Evolutionary conservation across 306 rosid species (phyloP), one percentile per base, ranked within the genome.

Genomic region (Datisca glomerata): DNA sequence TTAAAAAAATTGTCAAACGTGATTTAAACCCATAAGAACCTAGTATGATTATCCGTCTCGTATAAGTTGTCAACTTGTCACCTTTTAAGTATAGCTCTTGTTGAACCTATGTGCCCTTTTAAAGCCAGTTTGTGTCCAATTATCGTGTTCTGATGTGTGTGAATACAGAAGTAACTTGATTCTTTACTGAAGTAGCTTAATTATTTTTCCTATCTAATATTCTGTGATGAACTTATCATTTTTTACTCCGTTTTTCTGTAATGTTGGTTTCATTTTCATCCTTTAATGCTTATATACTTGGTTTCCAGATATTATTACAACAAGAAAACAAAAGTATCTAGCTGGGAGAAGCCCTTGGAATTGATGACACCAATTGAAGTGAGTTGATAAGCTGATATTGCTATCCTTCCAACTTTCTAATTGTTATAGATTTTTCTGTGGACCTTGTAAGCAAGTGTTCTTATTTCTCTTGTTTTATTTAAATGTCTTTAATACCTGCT

Each of bases 261-360:
- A 31, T 31, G 3, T 31, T 31, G 12, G 9, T 16, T 2, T 54
- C 48, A 6, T 21, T 24, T 20, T 24, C 42, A 41, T 56, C 38
- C 45, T 6, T 41, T 52, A 32, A 24, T 57, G 38, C 22, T 16
- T 27, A 46, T 40, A 35, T 37, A 35, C 50, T 23, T 21, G 0
- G 17, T 44, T n/a, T 73, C 31, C 79, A 82, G 96, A 63, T 86
- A 68, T 63, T 86, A 78, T 60, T 82, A 76, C 72, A 86, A 86
- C 73, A 67, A 72, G 78, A 82, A 60, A 70, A 73, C 87, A 41
- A 70, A 64, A 60, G 31, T 76, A 71, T 86, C 96, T 47, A 76
- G 80, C 54, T 86, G 94, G 96, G 94, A 79, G 75, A 86, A 82
- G 79, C 96, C 93, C 54, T 57, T 73, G 4, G 94, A 79, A 59